These are phyloP conservation scores for Annona cherimola DNA, from an alignment of 164 flowering plant genomes.

Conservation along the genomic window DNA sequence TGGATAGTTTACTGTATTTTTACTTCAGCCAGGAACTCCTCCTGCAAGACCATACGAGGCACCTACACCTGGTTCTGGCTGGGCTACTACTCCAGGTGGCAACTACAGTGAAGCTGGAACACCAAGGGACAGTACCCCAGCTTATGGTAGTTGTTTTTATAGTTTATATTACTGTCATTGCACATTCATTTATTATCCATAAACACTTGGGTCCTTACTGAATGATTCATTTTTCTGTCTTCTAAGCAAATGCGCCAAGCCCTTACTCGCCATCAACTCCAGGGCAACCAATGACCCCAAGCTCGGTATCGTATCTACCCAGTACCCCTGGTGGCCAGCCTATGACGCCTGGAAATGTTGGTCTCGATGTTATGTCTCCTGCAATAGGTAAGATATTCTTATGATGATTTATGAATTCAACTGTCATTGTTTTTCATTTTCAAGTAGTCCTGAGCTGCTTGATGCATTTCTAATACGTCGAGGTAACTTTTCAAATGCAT, in stretches of 20 bases:
- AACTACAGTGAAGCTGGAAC: constrained; percentile 92
- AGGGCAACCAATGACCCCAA: constrained; percentile 97
- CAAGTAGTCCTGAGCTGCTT: too few relatives aligned
- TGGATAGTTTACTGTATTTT: background rate
- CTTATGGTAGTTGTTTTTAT: constrained; percentile 53
- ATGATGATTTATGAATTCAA: background rate
- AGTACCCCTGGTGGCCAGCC: constrained; percentile 99
- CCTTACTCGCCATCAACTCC: constrained; percentile 97
- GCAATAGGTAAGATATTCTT: constrained; percentile 46
- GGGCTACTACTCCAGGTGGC: constrained; percentile 85
- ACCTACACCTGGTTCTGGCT: constrained; percentile 97
- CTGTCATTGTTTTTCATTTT: too few relatives aligned
- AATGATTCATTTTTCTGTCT: background rate
- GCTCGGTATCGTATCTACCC: constrained; percentile 77
- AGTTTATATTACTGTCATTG: background rate
- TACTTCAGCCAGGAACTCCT: constrained; percentile 88
- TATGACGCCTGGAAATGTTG: constrained; percentile 98
- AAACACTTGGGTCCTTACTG: background rate
- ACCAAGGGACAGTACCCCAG: constrained; percentile 71
- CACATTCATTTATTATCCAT: background rate
- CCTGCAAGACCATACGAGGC: constrained; percentile 87
- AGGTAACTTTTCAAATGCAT: too few relatives aligned
- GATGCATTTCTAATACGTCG: too few relatives aligned
- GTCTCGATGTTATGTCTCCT: constrained; percentile 94
- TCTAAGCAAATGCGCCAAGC: constrained; percentile 92